Conservation (phyloP, 2,329 filamentous ascomycete genomes). For the Colletotrichum tropicale region DNA sequence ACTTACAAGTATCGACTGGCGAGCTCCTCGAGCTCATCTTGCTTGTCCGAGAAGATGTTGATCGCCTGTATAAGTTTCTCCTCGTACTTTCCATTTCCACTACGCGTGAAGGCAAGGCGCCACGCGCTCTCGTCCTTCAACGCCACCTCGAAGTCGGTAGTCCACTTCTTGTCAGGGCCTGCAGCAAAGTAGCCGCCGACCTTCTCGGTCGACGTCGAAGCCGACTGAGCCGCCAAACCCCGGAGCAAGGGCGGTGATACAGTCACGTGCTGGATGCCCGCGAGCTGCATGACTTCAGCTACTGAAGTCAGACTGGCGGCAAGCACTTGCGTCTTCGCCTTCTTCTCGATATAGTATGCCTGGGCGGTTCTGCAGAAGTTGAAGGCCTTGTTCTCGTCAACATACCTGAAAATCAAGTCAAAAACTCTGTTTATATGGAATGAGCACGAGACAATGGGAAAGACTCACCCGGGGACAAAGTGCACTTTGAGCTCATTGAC, state of each 20-base stretch:
- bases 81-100: constrained; percentile 49
- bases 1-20: neutral
- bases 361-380: constrained; percentile 56
- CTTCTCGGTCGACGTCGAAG: constrained; percentile 32
- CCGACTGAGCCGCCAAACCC: constrained; percentile 44
- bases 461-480: constrained; percentile 52
- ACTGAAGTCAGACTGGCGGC: constrained; percentile 62
- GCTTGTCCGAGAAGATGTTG: constrained; percentile 62
- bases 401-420: constrained; percentile 40
- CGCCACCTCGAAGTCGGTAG: constrained; percentile 17
- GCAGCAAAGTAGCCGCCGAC: constrained; percentile 32
- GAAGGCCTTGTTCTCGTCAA: constrained; percentile 54
- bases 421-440: neutral
- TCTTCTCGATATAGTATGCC: constrained; percentile 50
- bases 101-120: constrained; percentile 55
- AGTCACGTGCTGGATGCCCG: constrained; percentile 63
- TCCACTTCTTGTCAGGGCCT: constrained; percentile 29
- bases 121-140: constrained; percentile 49
- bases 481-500: constrained; percentile 70
- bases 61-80: constrained; percentile 59
- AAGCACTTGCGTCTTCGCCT: constrained; percentile 53
- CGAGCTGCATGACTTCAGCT: constrained; percentile 62
- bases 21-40: constrained; percentile 52
- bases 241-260: constrained; percentile 58
- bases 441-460: neutral